Base-by-base conservation (phyloP, 2,329 filamentous ascomycete genomes). In the Endothia cerciana region DNA sequence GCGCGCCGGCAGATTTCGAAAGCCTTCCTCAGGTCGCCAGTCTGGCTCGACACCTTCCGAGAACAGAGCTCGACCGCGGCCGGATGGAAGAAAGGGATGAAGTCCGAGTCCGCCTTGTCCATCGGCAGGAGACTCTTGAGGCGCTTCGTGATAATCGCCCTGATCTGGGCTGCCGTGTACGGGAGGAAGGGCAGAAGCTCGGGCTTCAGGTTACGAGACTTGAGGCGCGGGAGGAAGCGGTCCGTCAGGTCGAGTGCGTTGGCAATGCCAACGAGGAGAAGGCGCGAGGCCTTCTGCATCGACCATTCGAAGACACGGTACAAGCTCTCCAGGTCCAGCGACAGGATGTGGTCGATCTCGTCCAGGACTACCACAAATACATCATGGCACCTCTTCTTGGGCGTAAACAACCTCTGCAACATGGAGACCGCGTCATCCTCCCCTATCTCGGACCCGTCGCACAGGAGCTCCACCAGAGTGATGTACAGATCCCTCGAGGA, bases 281-380 rank as follows among this genome's bases (percentile, higher is more conserved):
- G 87, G 25, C 87, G 88, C 0, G 95, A 97, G 1, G 87, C 86
- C 69, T 89, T 89, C 69, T 92, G 87, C 73, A 99, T 82, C 1
- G 95, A 96, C 94, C 94, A 98, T 75, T 97, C 94, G 71, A 99
- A 97, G n/a, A 99, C 83, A 68, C 89, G 91, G 79, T 98, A 97
- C 17, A 99, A 82, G 63, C 95, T 90, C 71, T 96, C 93, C 66
- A 95, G 82, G 71, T 97, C 94, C 69, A 97, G 83, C 1, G 92
- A 94, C 49, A 99, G 83, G 60, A 99, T 89, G 74, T 97, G 92
- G 73, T 99, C 95, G 67, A 99, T 94, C 79, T 99, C 95, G 73
- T 99, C 95, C 65, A 99, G 82, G 1, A 93, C 91, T 38, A 99
- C 88, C n/a, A 98, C 77, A 73, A 91, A 96, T 15, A 91, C 85